These are phyloP conservation scores for Ruellia speciosa DNA, from an alignment of 305 asterid species.

Conservation along the genomic window DNA sequence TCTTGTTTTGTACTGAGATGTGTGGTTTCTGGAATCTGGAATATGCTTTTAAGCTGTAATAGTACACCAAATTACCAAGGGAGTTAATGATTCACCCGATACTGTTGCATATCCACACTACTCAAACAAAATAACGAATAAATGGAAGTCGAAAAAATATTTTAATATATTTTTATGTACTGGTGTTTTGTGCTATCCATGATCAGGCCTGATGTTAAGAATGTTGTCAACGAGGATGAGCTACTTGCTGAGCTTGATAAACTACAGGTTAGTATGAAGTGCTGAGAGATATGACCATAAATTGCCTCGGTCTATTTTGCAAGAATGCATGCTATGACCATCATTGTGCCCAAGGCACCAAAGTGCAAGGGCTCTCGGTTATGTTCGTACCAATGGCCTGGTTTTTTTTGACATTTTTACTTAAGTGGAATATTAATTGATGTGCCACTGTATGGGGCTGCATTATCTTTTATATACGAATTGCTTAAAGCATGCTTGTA, in stretches of 20 bases:
- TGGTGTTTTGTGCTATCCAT: neutral
- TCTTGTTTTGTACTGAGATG: neutral
- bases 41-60: neutral
- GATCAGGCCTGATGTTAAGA: conserved; percentile 49
- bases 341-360: neutral
- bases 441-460: no score
- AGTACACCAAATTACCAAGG: neutral
- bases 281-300: neutral
- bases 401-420: no score
- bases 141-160: neutral
- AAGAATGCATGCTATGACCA: neutral
- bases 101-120: neutral
- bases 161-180: neutral
- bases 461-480: no score
- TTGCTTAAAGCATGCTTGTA: no score
- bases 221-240: conserved; percentile 35
- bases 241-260: conserved; percentile 42
- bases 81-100: no score
- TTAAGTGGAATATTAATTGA: no score
- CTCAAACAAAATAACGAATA: no score
- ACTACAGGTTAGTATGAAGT: conserved; percentile 52
- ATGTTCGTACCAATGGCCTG: no score
- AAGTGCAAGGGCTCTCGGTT: no score
- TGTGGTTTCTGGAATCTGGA: neutral
- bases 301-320: no score